Percentiles rank a stretch among this genome's conserved stretches.
phyloP scores from a whole-genome alignment of 208 protist genomes.

The Crithidia brevicula region DNA sequence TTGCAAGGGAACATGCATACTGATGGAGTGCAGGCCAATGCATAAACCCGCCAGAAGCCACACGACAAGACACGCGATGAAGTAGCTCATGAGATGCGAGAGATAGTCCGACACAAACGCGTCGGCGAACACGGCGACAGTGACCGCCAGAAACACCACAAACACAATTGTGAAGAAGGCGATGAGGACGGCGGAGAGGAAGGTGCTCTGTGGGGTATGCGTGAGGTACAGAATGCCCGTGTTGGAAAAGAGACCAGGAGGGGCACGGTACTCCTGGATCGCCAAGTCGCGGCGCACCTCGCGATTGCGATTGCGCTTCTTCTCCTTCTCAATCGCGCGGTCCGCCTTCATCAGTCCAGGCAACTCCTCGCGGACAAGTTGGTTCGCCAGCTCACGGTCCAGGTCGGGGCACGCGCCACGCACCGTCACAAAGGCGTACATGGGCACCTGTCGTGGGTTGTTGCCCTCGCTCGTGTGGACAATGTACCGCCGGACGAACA shows the following conservation, averaged over 20 bases:
- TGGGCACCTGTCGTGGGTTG: conserved; percentile 67
- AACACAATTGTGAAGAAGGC: conserved; percentile 27
- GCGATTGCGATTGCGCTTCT: conserved; percentile 30
- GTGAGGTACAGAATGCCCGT: conserved; percentile 75
- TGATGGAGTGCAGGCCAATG: conserved; percentile 14
- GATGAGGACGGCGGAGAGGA: conserved; percentile 45
- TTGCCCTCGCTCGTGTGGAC: conserved; percentile 78
- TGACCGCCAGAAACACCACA: conserved; percentile 1
- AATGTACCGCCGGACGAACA: conserved; percentile 83
- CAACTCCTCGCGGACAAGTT: conserved; percentile 66
- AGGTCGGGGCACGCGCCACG: conserved; percentile 55
- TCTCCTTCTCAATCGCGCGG: conserved; percentile 40
- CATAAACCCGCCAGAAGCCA: conserved; percentile 10
- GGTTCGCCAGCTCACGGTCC: conserved; percentile 55
- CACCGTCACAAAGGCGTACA: conserved; percentile 63
- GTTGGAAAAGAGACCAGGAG: conserved; percentile 45
- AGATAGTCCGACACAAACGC: background rate
- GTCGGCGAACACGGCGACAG: background rate
- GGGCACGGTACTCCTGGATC: conserved; percentile 39
- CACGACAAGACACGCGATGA: background rate
- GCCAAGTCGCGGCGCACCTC: conserved; percentile 12
- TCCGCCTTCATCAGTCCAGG: conserved; percentile 57
- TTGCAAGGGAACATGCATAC: conserved; percentile 47
- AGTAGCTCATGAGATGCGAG: background rate
- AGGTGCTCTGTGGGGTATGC: conserved; percentile 52